These are phyloP conservation scores for Kwoniella europaea DNA, from an alignment of 768 basidiomycete species.

Conservation along the genomic window DNA sequence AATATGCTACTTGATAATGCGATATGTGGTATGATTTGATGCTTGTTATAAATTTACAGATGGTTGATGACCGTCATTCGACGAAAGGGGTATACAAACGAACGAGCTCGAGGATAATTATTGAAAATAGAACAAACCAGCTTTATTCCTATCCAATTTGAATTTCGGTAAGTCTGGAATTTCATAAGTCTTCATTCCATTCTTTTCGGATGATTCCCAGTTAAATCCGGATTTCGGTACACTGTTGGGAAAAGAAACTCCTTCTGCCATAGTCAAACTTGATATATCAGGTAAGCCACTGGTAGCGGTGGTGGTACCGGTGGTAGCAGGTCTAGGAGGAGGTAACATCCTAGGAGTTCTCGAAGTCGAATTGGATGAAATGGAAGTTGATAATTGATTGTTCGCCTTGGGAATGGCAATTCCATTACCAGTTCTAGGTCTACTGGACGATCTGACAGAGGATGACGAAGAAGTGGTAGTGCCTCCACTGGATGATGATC, in stretches of 20 bases:
- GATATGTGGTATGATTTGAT: background rate
- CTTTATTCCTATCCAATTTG: conserved; percentile 39
- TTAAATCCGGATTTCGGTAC: conserved; percentile 37
- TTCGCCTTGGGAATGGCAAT: conserved; percentile 12
- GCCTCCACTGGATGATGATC: conserved; percentile 14
- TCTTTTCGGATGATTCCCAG: conserved; percentile 44
- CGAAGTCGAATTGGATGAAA: conserved; percentile 15
- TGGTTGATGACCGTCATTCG: too few species aligned
- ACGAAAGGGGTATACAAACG: too few species aligned
- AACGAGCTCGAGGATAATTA: conserved; percentile 3
- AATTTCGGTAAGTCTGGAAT: conserved; percentile 38
- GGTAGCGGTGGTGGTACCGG: background rate
- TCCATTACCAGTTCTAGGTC: conserved; percentile 2
- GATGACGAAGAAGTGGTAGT: background rate
- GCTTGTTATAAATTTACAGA: too few species aligned
- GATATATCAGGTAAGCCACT: conserved; percentile 10
- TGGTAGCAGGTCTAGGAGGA: conserved; percentile 19
- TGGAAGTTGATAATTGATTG: conserved; percentile 17
- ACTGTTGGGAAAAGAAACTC: conserved; percentile 3
- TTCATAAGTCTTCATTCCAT: conserved; percentile 48
- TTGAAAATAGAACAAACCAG: conserved; percentile 51
- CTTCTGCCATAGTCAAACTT: conserved; percentile 9
- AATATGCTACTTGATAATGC: background rate
- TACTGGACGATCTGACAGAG: background rate
- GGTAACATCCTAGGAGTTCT: conserved; percentile 10